Evolutionary conservation across 305 asterid species (phyloP).

Genomic region (Nicotiana rustica): DNA sequence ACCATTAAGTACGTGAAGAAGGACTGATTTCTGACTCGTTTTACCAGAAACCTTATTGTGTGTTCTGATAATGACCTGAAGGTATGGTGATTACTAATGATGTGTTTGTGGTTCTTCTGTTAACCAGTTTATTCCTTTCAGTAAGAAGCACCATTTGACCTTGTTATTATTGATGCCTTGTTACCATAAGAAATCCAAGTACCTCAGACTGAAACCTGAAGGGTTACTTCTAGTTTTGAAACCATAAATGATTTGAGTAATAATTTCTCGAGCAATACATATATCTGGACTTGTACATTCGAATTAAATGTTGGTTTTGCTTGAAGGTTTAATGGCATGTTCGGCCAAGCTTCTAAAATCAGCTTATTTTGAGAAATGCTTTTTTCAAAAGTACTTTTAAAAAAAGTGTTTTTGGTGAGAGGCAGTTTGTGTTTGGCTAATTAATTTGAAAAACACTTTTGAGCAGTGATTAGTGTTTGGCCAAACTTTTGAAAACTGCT

Average conservation of each 20-base stretch:
- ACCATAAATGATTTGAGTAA: background rate
- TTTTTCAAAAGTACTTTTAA: too few relatives aligned
- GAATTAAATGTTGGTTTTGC: constrained; percentile 9
- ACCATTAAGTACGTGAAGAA: background rate
- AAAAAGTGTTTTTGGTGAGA: too few relatives aligned
- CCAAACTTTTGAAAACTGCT: too few relatives aligned
- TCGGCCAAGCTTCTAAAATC: too few relatives aligned
- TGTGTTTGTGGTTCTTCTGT: background rate
- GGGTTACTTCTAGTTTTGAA: background rate
- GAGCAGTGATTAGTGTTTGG: too few relatives aligned
- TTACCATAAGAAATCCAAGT: background rate
- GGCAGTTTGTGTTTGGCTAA: too few relatives aligned
- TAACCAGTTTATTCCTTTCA: background rate
- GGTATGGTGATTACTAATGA: background rate
- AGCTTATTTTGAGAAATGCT: too few relatives aligned
- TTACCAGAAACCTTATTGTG: background rate
- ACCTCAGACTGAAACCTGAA: background rate
- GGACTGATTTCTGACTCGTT: constrained; percentile 18
- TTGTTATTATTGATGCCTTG: background rate
- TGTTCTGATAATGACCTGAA: background rate
- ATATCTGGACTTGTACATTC: background rate
- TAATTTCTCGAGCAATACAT: constrained; percentile 14
- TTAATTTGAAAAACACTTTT: too few relatives aligned
- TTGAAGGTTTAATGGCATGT: background rate
- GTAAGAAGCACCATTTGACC: background rate